phyloP scores from a whole-genome alignment of 2,329 filamentous ascomycete genomes.

The Sclerotinia sclerotiorum region DNA sequence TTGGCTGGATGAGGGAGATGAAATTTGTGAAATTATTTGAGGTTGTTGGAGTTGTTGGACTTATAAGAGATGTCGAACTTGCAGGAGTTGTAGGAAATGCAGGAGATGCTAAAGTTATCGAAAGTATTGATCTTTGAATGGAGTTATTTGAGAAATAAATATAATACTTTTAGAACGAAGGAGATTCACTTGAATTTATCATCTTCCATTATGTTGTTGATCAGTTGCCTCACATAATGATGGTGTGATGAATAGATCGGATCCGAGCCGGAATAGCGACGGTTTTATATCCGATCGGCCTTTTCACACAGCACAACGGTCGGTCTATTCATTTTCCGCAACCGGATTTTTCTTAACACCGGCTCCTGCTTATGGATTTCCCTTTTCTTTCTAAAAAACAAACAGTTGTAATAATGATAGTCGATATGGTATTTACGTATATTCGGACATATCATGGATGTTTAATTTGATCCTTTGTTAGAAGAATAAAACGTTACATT shows the following conservation, averaged over 20 bases:
- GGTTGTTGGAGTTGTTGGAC: background rate
- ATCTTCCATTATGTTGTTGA: background rate
- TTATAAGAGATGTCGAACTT: background rate
- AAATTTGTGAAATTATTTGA: background rate
- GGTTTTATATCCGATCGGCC: background rate
- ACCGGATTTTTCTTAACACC: background rate
- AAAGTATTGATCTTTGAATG: background rate
- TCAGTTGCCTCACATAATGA: background rate
- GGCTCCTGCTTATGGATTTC: no score
- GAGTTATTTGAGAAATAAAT: background rate
- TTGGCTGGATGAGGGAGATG: background rate
- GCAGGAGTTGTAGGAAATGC: background rate
- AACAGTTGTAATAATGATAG: no score
- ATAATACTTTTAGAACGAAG: background rate
- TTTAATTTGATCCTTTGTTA: background rate
- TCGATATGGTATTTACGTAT: background rate
- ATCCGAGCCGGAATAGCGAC: constrained; percentile 7
- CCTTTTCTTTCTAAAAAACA: no score
- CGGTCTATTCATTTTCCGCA: background rate
- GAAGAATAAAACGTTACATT: background rate
- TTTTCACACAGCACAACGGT: background rate
- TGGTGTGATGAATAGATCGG: background rate
- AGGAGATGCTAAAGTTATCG: no score
- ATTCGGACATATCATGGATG: background rate
- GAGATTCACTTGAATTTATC: constrained; percentile 16